Evolutionary conservation across 2,329 filamentous ascomycete species (phyloP).

Genomic region (Zymoseptoria brevis): DNA sequence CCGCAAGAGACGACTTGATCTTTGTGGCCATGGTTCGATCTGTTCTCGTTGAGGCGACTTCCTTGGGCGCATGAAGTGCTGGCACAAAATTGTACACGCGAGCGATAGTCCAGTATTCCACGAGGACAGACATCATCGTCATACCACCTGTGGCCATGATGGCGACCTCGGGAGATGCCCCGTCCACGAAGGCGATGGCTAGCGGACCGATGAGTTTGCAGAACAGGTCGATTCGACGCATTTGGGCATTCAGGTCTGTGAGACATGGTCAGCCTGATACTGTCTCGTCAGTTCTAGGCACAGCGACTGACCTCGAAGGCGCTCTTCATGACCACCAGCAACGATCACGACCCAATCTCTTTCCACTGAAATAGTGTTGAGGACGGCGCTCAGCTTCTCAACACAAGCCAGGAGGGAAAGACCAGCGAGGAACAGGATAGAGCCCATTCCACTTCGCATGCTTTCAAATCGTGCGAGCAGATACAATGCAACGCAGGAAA

Average conservation of each 20-base stretch:
- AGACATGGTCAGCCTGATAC: slow-evolving; percentile 10
- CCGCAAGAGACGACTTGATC: slow-evolving; percentile 11
- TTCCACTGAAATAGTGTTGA: slow-evolving; percentile 62
- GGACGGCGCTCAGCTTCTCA: slow-evolving; percentile 58
- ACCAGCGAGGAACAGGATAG: slow-evolving; percentile 23
- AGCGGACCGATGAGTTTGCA: slow-evolving; percentile 52
- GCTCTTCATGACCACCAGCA: slow-evolving; percentile 33
- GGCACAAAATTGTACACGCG: slow-evolving; percentile 32
- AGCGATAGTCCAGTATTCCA: slow-evolving; percentile 49
- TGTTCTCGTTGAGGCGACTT: background rate
- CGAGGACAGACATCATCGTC: slow-evolving; percentile 40
- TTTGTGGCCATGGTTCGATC: background rate
- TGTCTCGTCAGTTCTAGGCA: background rate
- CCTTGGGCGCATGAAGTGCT: slow-evolving; percentile 16
- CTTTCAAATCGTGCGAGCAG: slow-evolving; percentile 4
- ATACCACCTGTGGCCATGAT: slow-evolving; percentile 44
- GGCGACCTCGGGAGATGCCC: slow-evolving; percentile 42
- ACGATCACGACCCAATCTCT: slow-evolving; percentile 60
- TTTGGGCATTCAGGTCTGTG: slow-evolving; percentile 48
- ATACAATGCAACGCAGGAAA: slow-evolving; percentile 19
- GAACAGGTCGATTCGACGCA: slow-evolving; percentile 52
- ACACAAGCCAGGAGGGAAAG: slow-evolving; percentile 53
- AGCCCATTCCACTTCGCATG: slow-evolving; percentile 4
- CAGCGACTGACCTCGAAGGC: slow-evolving; percentile 14
- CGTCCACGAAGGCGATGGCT: slow-evolving; percentile 43